Base-by-base conservation (phyloP, 2,329 filamentous ascomycete species). In the Davidsoniella eucalypti region DNA sequence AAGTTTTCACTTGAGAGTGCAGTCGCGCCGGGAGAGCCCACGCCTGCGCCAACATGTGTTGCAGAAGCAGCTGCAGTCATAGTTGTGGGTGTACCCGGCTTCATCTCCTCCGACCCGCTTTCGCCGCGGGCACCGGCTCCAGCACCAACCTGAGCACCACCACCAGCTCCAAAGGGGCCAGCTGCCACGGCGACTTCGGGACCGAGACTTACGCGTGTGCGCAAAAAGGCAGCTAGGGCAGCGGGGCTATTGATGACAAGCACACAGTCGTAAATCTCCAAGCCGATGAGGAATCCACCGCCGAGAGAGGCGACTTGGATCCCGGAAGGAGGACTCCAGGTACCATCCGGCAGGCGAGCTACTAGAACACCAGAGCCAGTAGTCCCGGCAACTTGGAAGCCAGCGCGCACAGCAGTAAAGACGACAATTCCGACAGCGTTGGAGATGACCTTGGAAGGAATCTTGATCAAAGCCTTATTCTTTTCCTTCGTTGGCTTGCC, bases 251-350 rank as follows among this genome's bases (percentile, higher is more conserved):
- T 93, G 63, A 94, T 87, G 36, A 93, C 82, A 21, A 87, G 78
- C 2, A 94, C 84, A 57, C 84, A 92, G 62, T 93, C 87, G 66
- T 92, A 93, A 25, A 93, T 87, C 62, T 93, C 87, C 10, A 90
- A 74, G 10, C 87, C 87, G 1, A 84, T 76, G 53, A 90, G 72
- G 60, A 93, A 86, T 0, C 87, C 87, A 1, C 87, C 74, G 3
- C 83, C 85, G 1, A 85, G 74, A 0, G 84, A 86, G 60, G 90
- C 83, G 23, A 92, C 73, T 64, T 88, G 74, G 59, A 94, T 88
- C 29, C 83, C 87, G 0, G 81, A 86, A 0, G 87, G 87, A 1
- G 85, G 82, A 39, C 82, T 85, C 86, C 86, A 93, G 7, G 67
- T 69, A 12, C 80, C 80, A 58, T 83, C 78, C 2, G 71, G 68